These are phyloP conservation scores for Russula earlei DNA, from an alignment of 768 basidiomycete genomes.

Conservation along the genomic window DNA sequence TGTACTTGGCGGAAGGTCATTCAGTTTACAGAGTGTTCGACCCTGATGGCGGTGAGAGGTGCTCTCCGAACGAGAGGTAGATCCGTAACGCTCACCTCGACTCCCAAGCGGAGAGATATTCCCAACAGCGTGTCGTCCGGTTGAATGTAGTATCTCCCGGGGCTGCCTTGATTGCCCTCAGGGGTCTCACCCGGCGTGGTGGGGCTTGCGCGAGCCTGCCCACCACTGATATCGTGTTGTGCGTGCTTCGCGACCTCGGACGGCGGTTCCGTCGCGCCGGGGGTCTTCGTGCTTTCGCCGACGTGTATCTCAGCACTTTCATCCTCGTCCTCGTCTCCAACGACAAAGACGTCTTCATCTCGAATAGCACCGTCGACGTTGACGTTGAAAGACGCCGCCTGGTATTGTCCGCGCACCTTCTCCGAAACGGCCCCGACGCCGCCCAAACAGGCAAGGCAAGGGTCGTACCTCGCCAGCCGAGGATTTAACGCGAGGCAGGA, in stretches of 20 bases:
- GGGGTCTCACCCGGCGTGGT: not conserved
- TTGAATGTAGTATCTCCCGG: constrained; percentile 15
- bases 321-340: constrained; percentile 51
- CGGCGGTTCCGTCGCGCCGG: not conserved
- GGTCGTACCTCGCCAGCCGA: constrained; percentile 56
- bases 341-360: constrained; percentile 54
- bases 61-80: not conserved
- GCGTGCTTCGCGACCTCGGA: not conserved
- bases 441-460: constrained; percentile 60
- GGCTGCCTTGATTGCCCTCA: not conserved
- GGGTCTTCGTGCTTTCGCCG: not conserved
- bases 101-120: constrained; percentile 15
- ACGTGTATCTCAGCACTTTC: constrained; percentile 12
- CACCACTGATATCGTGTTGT: not conserved
- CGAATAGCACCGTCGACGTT: constrained; percentile 47
- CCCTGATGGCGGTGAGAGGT: constrained; percentile 33
- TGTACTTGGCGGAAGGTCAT: constrained; percentile 55
- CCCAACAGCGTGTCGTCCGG: constrained; percentile 17
- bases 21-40: constrained; percentile 52
- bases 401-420: constrained; percentile 10
- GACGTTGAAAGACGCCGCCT: not conserved
- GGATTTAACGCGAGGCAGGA: constrained; percentile 50
- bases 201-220: not conserved
- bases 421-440: constrained; percentile 38
- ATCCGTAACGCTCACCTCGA: constrained; percentile 42